Evolutionary conservation across 1,284 basidiomycete species (phyloP).

Genomic region (Porodaedalea pini): DNA sequence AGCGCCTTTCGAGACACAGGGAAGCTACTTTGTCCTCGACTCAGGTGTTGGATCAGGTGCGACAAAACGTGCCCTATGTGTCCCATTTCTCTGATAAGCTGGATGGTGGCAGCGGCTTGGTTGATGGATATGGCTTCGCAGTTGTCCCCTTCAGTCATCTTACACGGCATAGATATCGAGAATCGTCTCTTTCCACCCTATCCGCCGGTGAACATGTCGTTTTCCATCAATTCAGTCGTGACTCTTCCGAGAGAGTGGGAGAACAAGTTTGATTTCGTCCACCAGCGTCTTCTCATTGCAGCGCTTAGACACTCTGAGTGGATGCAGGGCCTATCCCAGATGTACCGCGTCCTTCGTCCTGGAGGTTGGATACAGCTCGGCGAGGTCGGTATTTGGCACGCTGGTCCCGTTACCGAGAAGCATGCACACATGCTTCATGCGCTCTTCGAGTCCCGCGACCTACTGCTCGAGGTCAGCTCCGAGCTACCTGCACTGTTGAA

Average conservation of each 20-base stretch:
- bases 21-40: too few species aligned
- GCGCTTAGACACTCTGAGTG: slow-evolving; percentile 23
- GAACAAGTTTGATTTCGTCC: slow-evolving; percentile 24
- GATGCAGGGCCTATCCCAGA: slow-evolving; percentile 20
- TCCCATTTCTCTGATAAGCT: too few species aligned
- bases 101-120: slow-evolving; percentile 15
- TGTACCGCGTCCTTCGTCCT: slow-evolving; percentile 24
- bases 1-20: too few species aligned
- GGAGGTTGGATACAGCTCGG: slow-evolving; percentile 26
- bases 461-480: slow-evolving; percentile 20
- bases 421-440: slow-evolving; percentile 18
- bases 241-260: slow-evolving; percentile 23
- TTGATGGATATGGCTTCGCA: slow-evolving; percentile 5
- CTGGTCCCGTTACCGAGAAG: slow-evolving; percentile 20
- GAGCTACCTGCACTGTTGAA: slow-evolving; percentile 24
- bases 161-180: slow-evolving; percentile 24
- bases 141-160: slow-evolving; percentile 12
- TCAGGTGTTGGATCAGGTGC: too few species aligned
- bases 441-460: slow-evolving; percentile 22
- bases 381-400: slow-evolving; percentile 21
- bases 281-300: slow-evolving; percentile 25
- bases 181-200: slow-evolving; percentile 20
- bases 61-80: too few species aligned
- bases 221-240: too few species aligned
- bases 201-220: slow-evolving; percentile 16